A percentile compares a stretch with the other conserved stretches of the same genome.
Conservation (phyloP, 306 rosid genomes). For the Dalbergia oliveri region DNA sequence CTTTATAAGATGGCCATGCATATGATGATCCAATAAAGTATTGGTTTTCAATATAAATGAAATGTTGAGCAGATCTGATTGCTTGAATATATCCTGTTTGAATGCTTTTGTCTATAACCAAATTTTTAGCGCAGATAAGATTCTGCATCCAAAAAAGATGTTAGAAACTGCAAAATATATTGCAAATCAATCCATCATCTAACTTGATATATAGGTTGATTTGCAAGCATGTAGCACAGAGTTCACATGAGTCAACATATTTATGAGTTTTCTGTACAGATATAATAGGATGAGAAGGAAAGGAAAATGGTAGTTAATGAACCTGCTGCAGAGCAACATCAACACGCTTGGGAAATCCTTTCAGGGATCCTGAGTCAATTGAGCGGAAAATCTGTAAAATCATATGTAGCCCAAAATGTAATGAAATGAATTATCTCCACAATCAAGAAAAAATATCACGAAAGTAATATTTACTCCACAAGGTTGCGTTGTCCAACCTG, state of each 20-base stretch:
- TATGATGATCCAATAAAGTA: slow-evolving; percentile 94
- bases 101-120: slow-evolving; percentile 88
- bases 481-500: slow-evolving; percentile 71
- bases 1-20: slow-evolving; percentile 84
- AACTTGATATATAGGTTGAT: slow-evolving; percentile 28
- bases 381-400: slow-evolving; percentile 85
- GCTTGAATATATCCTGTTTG: slow-evolving; percentile 93
- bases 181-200: slow-evolving; percentile 28
- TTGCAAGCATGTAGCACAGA: slow-evolving; percentile 42
- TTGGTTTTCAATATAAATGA: slow-evolving; percentile 93
- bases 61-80: slow-evolving; percentile 95
- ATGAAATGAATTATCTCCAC: slow-evolving; percentile 25
- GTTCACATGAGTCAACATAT: slow-evolving; percentile 29
- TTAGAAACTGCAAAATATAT: slow-evolving; percentile 38
- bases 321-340: slow-evolving; percentile 63
- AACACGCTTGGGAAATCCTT: slow-evolving; percentile 81
- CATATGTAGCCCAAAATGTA: slow-evolving; percentile 31
- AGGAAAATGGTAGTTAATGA: slow-evolving; percentile 32
- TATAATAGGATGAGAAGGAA: slow-evolving; percentile 29
- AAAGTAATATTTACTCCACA: slow-evolving; percentile 33
- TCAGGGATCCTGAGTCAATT: slow-evolving; percentile 91
- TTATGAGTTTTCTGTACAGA: slow-evolving; percentile 27
- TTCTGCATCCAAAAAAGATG: slow-evolving; percentile 65
- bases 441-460: slow-evolving; percentile 30
- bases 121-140: slow-evolving; percentile 76